Base-by-base conservation (phyloP, 805 yeast species). In the Saturnispora saitoi region DNA sequence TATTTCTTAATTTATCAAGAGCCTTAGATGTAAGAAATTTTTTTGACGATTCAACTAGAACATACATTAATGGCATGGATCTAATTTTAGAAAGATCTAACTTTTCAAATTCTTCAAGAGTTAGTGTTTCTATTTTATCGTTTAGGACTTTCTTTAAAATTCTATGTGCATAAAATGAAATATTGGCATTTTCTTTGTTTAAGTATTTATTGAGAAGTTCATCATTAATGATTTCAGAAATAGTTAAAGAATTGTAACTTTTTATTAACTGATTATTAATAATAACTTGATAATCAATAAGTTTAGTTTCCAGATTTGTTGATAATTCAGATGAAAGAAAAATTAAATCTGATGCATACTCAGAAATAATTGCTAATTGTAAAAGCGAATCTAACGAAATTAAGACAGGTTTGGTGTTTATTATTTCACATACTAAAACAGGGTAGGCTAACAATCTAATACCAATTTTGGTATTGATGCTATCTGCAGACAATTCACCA, bases 1-100 rank as follows among this genome's bases (percentile, higher is more conserved):
- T 70, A 53, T 80, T 83, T 54, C 89, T 72, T 9, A 77, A 54
- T 50, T 81, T 71, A 15, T 75, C 81, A 31, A 77, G 68, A 32
- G 67, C 64, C 0, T 64, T 50, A 9, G 71, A 59, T 0, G 64
- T 46, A 1, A 70, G 56, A 31, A 73, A 60, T 28, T 70, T 71
- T 8, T 65, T 63, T 4, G 68, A 52, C 2, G 68, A 57, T 1
- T 66, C 52, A 1, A 71, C 31, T 7, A 74, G 57, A 10, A 77
- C 62, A 2, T 70, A 63, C 5, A 62, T 56, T 38, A 58, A 70
- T 46, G 64, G 55, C 24, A 68, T 76, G 20, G 45, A 53, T 41
- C 59, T 66, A 42, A 66, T 58, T 43, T 48, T 61, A 47, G 61
- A 67, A 53, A 59, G 70, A 47, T 65, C 62, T 54, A 64, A 4